Base-by-base conservation (phyloP, 176 grass and related monocot species). In the Oryza nivara region DNA sequence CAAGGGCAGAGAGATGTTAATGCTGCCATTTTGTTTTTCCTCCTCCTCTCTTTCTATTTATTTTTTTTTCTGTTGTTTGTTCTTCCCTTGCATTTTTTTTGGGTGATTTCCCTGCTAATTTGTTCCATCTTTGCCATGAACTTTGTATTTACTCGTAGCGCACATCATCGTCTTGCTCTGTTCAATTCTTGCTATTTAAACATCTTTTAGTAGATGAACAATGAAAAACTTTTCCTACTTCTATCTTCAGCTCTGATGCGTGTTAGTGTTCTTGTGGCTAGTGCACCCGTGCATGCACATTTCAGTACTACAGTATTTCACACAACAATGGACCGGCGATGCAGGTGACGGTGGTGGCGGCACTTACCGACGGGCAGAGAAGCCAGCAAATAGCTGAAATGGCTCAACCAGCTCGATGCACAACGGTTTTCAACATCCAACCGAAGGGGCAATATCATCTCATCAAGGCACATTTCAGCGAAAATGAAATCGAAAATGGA, bases 11-110 rank as follows among this genome's bases (percentile, higher is more conserved):
- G 47, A 44, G 25, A 26, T 46, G 68, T 36, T 52, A 1, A 30
- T 68, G 26, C 11, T 43, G 45, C 85, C 80, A 36, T 69, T 87
- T 60, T 46, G 73, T 14, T 48, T 81, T 12, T 16, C 23, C 35
- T 38, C 23, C 35, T 38, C 70, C 6, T 3, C 12, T 12, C 11
- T 41, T 5, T 26, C 49, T 30, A 11, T 20, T 26, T 26, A 26
- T 26, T 26, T 9, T 48, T 3, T 68, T 22, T 68, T 22, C 49
- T 10, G 22, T 11, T 63, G 2, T 34, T 65, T 44, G 43, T 77
- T 81, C 47, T 16, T 89, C 9, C 34, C 3, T 77, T 45, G 12
- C 23, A 6, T 8, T 54, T 85, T 80, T 20, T 17, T 17, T 26
- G 26, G 3, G 15, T 61, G 30, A 70, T 64, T 38, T 38, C 77